Conservation (phyloP, 371 early-diverging fungal genomes). For the Actinomortierella ambigua region DNA sequence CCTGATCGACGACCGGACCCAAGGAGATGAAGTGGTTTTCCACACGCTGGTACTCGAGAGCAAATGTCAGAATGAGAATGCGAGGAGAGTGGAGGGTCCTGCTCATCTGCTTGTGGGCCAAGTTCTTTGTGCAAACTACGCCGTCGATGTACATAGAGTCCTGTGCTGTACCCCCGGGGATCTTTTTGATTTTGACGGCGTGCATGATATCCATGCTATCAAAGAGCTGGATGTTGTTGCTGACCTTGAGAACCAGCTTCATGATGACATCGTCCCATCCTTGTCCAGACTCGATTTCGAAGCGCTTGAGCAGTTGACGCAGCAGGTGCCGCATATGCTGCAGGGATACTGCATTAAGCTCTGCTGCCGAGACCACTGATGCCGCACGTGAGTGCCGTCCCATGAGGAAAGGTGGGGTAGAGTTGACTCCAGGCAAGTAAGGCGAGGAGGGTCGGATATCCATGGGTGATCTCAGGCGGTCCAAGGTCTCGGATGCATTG, state of each 20-base stretch:
- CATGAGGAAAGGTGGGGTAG: slow-evolving; percentile 31
- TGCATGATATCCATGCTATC: slow-evolving; percentile 88
- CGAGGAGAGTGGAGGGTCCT: slow-evolving; percentile 67
- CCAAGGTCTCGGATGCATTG: slow-evolving; percentile 34
- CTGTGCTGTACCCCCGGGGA: slow-evolving; percentile 81
- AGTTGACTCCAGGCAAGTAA: slow-evolving; percentile 18
- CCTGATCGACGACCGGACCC: slow-evolving; percentile 83
- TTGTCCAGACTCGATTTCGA: slow-evolving; percentile 37
- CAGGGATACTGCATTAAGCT: slow-evolving; percentile 70
- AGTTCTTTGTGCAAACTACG: slow-evolving; percentile 85
- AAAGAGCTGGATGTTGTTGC: slow-evolving; percentile 71
- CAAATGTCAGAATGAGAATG: slow-evolving; percentile 85
- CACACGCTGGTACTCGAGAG: slow-evolving; percentile 85
- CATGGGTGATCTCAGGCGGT: slow-evolving; percentile 19
- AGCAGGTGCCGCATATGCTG: slow-evolving; percentile 70
- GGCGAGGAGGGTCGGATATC: slow-evolving; percentile 39
- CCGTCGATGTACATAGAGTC: slow-evolving; percentile 84
- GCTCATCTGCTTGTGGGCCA: slow-evolving; percentile 90
- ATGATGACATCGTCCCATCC: slow-evolving; percentile 81
- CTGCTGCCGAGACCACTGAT: slow-evolving; percentile 59
- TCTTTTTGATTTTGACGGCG: slow-evolving; percentile 91
- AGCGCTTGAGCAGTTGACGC: slow-evolving; percentile 52
- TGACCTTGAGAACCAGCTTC: slow-evolving; percentile 65
- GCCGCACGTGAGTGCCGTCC: slow-evolving; percentile 51
- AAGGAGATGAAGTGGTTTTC: slow-evolving; percentile 83